Conservation (phyloP, 768 basidiomycete genomes). For the Suillus hirtellus region DNA sequence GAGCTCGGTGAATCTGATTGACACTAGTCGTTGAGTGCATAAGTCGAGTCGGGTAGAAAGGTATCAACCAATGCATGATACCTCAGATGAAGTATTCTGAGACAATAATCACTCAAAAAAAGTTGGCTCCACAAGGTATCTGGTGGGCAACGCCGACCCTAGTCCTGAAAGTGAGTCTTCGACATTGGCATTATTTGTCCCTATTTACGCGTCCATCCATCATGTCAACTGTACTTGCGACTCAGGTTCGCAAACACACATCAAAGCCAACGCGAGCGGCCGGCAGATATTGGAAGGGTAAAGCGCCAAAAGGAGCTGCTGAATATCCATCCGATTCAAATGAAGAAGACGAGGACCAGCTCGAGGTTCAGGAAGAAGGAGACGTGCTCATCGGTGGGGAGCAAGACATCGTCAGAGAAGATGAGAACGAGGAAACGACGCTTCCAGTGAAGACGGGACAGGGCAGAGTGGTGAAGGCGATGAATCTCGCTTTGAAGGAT, state of each 20-base stretch:
- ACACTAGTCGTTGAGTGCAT: too few relatives aligned
- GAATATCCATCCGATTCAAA: slow-evolving; percentile 67
- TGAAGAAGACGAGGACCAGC: slow-evolving; percentile 46
- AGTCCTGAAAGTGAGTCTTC: too few relatives aligned
- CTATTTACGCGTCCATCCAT: slow-evolving; percentile 14
- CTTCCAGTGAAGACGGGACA: slow-evolving; percentile 39
- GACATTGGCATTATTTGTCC: background rate
- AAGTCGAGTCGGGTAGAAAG: too few relatives aligned
- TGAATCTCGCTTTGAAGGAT: slow-evolving; percentile 76
- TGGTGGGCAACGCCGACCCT: too few relatives aligned
- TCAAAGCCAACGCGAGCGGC: slow-evolving; percentile 78
- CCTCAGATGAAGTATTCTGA: too few relatives aligned
- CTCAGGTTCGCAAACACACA: slow-evolving; percentile 61
- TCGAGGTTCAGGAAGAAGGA: slow-evolving; percentile 43
- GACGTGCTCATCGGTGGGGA: slow-evolving; percentile 64
- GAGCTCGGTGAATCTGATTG: too few relatives aligned
- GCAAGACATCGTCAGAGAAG: slow-evolving; percentile 48
- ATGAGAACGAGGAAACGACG: slow-evolving; percentile 47
- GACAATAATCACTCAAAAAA: too few relatives aligned
- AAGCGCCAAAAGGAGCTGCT: slow-evolving; percentile 74
- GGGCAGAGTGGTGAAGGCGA: slow-evolving; percentile 45
- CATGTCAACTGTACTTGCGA: slow-evolving; percentile 37
- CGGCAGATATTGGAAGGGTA: slow-evolving; percentile 88
- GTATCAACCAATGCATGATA: too few relatives aligned
- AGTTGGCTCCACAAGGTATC: too few relatives aligned